Conservation (phyloP, 805 yeast species). For the Saccharomyces paradoxus region DNA sequence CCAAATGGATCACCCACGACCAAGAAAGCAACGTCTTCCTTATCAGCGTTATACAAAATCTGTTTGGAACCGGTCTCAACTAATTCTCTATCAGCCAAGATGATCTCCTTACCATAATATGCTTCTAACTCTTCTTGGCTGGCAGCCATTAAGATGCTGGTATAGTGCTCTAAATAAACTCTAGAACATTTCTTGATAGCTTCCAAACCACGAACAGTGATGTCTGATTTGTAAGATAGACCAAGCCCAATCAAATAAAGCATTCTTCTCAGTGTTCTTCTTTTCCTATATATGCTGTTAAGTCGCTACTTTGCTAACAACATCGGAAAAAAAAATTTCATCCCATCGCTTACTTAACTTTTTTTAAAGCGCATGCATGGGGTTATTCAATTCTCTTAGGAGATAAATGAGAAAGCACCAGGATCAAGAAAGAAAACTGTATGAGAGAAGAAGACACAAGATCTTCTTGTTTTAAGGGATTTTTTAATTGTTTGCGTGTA, state of each 20-base stretch:
- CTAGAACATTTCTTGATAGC: slow-evolving; percentile 74
- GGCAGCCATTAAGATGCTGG: slow-evolving; percentile 93
- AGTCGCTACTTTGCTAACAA: neutral
- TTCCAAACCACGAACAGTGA: slow-evolving; percentile 90
- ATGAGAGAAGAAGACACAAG: neutral
- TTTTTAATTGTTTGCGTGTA: neutral
- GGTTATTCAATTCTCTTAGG: neutral
- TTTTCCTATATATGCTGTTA: neutral
- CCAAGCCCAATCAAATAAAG: slow-evolving; percentile 88
- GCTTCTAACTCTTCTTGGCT: slow-evolving; percentile 63
- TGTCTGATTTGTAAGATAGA: slow-evolving; percentile 77
- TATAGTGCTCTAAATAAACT: slow-evolving; percentile 92
- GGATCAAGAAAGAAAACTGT: neutral
- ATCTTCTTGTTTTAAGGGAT: neutral
- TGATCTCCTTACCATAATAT: slow-evolving; percentile 78
- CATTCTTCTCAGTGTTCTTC: slow-evolving; percentile 38
- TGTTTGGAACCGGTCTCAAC: slow-evolving; percentile 85
- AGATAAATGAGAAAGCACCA: neutral
- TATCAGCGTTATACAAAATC: slow-evolving; percentile 67
- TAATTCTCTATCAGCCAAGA: slow-evolving; percentile 87
- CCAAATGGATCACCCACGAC: slow-evolving; percentile 98
- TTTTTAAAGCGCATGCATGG: neutral
- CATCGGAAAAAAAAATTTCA: neutral
- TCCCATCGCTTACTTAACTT: neutral
- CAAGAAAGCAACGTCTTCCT: slow-evolving; percentile 81